These are phyloP conservation scores for Coelastrella sp. DNA, from an alignment of 139 green algal species.

Conservation along the genomic window DNA sequence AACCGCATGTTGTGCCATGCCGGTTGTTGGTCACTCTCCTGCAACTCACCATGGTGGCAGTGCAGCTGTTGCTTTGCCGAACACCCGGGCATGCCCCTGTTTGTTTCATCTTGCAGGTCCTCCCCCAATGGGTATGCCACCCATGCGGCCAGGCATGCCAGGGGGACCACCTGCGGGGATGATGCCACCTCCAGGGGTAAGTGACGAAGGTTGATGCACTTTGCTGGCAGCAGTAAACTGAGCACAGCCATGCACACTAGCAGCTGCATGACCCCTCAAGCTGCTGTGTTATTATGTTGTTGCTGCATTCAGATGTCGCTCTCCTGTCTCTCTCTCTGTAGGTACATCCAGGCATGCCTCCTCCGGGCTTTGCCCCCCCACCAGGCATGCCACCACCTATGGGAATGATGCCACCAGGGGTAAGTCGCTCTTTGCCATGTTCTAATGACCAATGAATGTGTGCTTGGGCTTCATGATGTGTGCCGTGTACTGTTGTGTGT, in stretches of 20 bases:
- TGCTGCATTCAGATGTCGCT: too few species aligned
- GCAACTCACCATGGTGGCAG: background rate
- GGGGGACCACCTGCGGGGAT: constrained; percentile 66
- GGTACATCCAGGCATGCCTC: constrained; percentile 43
- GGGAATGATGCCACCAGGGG: constrained; percentile 44
- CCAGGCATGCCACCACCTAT: constrained; percentile 46
- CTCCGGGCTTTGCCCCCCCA: constrained; percentile 13
- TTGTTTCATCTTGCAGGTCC: constrained; percentile 26
- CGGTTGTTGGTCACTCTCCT: background rate
- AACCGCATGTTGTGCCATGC: too few species aligned
- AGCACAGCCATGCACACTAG: background rate
- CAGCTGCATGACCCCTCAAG: background rate
- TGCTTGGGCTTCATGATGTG: background rate
- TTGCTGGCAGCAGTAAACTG: background rate
- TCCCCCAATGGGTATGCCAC: constrained; percentile 55
- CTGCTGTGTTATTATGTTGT: background rate
- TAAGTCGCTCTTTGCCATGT: background rate
- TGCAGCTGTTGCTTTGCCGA: background rate
- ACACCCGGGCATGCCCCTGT: background rate
- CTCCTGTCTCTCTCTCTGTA: background rate
- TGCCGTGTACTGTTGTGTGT: too few species aligned
- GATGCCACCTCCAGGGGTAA: constrained; percentile 62
- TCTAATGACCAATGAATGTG: background rate
- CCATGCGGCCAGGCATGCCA: constrained; percentile 52
- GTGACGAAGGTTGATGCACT: background rate